Evolutionary conservation across 2,329 filamentous ascomycete species (phyloP).

Genomic region (Xylariaceae sp.): DNA sequence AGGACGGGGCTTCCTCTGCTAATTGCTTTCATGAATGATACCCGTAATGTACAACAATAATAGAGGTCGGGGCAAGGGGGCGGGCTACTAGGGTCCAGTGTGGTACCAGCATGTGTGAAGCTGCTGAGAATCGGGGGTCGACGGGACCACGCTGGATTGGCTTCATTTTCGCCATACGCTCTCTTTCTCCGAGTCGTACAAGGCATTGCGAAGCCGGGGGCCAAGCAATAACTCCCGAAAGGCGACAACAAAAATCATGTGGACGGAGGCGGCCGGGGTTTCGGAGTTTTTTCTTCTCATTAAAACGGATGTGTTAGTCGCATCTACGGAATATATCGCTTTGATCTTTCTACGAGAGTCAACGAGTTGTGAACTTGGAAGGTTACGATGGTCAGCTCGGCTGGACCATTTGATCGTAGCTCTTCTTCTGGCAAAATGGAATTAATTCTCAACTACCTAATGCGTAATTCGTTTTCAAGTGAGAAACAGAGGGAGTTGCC

Average conservation of each 20-base stretch:
- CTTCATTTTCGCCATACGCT: conserved; percentile 1
- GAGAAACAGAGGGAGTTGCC: not conserved
- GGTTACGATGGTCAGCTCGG: too few species aligned
- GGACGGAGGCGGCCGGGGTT: conserved; percentile 15
- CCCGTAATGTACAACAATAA: conserved; percentile 14
- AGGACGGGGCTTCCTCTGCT: conserved; percentile 60
- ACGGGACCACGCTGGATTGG: conserved; percentile 3
- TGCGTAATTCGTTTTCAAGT: not conserved
- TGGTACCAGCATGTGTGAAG: not conserved
- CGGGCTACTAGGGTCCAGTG: not conserved
- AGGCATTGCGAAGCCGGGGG: conserved; percentile 9
- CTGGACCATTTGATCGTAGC: not conserved
- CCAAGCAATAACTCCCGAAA: conserved; percentile 13
- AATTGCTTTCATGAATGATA: conserved; percentile 24
- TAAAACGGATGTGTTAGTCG: conserved; percentile 6
- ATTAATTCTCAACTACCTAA: not conserved
- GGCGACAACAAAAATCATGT: conserved; percentile 11
- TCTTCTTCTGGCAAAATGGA: not conserved
- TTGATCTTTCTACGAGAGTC: not conserved
- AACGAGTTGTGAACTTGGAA: not conserved
- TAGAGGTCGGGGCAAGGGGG: not conserved
- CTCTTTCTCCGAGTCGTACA: conserved; percentile 8
- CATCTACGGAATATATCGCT: not conserved
- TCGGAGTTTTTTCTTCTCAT: conserved; percentile 16
- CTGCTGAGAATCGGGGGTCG: not conserved